These are phyloP conservation scores for Barbatosphaeria neglecta DNA, from an alignment of 495 filamentous ascomycete genomes.

Conservation along the genomic window DNA sequence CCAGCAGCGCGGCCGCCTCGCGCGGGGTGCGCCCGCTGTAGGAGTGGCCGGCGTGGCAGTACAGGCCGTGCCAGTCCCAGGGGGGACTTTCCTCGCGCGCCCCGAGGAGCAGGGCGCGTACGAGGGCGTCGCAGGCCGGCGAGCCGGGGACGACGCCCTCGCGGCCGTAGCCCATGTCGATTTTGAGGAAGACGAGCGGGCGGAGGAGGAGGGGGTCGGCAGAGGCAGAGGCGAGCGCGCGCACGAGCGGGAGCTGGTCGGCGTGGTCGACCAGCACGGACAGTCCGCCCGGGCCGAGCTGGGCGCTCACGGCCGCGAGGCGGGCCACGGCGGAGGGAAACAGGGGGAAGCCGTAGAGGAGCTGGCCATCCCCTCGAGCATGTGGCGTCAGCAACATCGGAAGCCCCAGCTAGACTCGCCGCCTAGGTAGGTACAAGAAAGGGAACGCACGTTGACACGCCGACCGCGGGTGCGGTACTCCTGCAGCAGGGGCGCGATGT, in stretches of 20 bases:
- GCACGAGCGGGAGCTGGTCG: slow-evolving; percentile 41
- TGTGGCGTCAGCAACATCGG: too few species aligned
- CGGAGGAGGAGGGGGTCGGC: slow-evolving; percentile 28
- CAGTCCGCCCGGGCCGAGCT: slow-evolving; percentile 42
- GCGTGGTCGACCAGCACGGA: slow-evolving; percentile 65
- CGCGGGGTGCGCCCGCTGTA: slow-evolving; percentile 45
- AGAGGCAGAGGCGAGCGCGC: slow-evolving; percentile 22
- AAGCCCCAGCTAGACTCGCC: too few species aligned
- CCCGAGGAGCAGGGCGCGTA: slow-evolving; percentile 36
- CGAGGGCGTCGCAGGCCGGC: slow-evolving; percentile 34
- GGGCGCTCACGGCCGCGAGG: slow-evolving; percentile 37
- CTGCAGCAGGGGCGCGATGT: slow-evolving; percentile 49
- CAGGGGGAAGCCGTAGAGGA: slow-evolving; percentile 69
- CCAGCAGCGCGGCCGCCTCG: slow-evolving; percentile 44
- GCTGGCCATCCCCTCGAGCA: too few species aligned
- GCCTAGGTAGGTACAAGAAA: too few species aligned
- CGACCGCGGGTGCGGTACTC: slow-evolving; percentile 40
- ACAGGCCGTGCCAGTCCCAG: slow-evolving; percentile 52
- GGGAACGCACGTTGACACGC: slow-evolving; percentile 43
- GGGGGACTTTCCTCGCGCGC: slow-evolving; percentile 13
- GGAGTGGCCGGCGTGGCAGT: slow-evolving; percentile 69
- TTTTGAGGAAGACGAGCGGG: slow-evolving; percentile 53
- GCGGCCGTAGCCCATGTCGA: slow-evolving; percentile 68
- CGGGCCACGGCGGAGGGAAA: slow-evolving; percentile 48
- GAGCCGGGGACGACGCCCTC: slow-evolving; percentile 53